These are phyloP conservation scores for Acacia acuminata DNA, from an alignment of 306 rosid species.

Conservation along the genomic window DNA sequence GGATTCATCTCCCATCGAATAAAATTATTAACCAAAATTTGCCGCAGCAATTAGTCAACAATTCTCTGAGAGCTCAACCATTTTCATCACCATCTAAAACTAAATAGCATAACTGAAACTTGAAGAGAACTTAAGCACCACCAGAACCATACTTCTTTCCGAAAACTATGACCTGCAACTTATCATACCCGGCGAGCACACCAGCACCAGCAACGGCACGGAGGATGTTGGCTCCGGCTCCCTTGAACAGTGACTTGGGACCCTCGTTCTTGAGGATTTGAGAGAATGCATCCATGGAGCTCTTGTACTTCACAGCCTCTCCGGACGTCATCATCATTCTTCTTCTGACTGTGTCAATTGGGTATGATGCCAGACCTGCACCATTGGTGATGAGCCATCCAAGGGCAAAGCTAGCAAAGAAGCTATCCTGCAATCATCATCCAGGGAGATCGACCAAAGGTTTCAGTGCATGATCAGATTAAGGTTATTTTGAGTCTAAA, in stretches of 20 bases:
- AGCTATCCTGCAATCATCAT: conserved; percentile 63
- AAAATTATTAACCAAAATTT: conserved; percentile 75
- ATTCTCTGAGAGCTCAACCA: conserved; percentile 48
- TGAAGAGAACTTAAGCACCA: conserved; percentile 47
- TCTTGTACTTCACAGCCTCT: conserved; percentile 91
- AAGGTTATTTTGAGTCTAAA: neutral
- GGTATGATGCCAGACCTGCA: conserved; percentile 92
- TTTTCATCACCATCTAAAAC: conserved; percentile 87
- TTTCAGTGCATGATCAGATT: neutral
- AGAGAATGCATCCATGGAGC: conserved; percentile 68
- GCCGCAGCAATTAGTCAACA: conserved; percentile 55
- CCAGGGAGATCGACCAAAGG: neutral
- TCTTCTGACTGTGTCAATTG: conserved; percentile 91
- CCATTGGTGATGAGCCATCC: conserved; percentile 95
- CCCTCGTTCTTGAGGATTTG: conserved; percentile 92
- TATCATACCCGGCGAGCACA: conserved; percentile 91
- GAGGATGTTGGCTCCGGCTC: conserved; percentile 92
- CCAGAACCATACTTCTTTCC: conserved; percentile 95
- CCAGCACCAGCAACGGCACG: conserved; percentile 97
- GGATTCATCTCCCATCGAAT: conserved; percentile 63
- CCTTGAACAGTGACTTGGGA: conserved; percentile 87
- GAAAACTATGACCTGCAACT: conserved; percentile 70
- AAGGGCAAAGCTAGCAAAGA: conserved; percentile 87
- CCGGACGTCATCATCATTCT: conserved; percentile 99
- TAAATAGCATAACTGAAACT: conserved; percentile 5